These are phyloP conservation scores for Eragrostis curvula DNA, from an alignment of 176 grass and related monocot genomes.

Conservation along the genomic window DNA sequence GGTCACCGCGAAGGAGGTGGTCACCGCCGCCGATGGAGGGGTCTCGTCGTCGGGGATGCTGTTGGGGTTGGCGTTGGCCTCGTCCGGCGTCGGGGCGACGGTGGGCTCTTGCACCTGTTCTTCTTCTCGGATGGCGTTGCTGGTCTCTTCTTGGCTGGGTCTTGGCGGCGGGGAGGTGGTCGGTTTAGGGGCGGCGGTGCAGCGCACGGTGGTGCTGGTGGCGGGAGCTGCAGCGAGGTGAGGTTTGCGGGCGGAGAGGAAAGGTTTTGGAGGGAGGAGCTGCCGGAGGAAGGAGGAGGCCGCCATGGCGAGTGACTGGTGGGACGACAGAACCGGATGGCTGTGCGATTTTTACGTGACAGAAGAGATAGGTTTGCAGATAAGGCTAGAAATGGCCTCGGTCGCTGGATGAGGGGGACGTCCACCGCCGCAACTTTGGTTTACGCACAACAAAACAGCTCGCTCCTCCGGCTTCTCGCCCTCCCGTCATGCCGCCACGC, in stretches of 20 bases:
- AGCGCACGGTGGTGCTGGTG: slow-evolving; percentile 21
- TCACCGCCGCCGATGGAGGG: slow-evolving; percentile 40
- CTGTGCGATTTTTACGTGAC: slow-evolving; percentile 13
- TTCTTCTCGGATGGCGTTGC: neutral
- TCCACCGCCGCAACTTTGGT: no score
- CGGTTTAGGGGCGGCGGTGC: slow-evolving; percentile 31
- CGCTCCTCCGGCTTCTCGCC: neutral
- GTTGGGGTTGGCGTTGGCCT: slow-evolving; percentile 33
- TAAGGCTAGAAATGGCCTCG: slow-evolving; percentile 19
- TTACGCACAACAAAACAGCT: no score
- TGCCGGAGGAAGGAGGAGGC: slow-evolving; percentile 49
- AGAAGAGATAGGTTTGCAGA: slow-evolving; percentile 21
- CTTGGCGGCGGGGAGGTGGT: slow-evolving; percentile 7
- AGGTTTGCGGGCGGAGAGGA: slow-evolving; percentile 35
- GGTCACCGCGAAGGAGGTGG: slow-evolving; percentile 65
- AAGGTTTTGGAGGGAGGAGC: slow-evolving; percentile 46
- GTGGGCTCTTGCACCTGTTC: neutral
- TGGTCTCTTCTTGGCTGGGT: slow-evolving; percentile 35
- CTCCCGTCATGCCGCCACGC: slow-evolving; percentile 33
- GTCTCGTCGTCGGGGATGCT: slow-evolving; percentile 54
- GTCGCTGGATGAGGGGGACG: neutral
- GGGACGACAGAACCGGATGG: slow-evolving; percentile 29
- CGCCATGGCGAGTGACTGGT: slow-evolving; percentile 53
- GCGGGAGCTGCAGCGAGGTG: slow-evolving; percentile 8
- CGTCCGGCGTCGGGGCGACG: slow-evolving; percentile 34